Evolutionary conservation across 2,329 filamentous ascomycete genomes (phyloP).

Genomic region (Ceratocystiopsis sp.): DNA sequence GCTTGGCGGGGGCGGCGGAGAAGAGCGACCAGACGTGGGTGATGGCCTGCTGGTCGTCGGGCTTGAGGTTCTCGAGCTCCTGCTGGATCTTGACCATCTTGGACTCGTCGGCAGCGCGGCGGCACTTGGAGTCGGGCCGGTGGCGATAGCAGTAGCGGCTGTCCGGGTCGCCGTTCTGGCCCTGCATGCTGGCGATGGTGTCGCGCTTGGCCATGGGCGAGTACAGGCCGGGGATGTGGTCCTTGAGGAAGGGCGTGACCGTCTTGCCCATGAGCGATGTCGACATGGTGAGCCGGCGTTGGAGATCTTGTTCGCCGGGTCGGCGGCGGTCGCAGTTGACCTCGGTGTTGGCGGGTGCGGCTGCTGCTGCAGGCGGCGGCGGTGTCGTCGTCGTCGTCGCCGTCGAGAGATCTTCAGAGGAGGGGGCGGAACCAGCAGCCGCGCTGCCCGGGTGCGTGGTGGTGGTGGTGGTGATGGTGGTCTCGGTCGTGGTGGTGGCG

Average conservation of each 20-base stretch:
- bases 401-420: too few relatives aligned
- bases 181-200: constrained; percentile 21
- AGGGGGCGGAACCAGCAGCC: too few relatives aligned
- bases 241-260: constrained; percentile 73
- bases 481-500: not conserved
- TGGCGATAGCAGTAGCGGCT: constrained; percentile 95
- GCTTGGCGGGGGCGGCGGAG: constrained; percentile 83
- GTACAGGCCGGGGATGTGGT: constrained; percentile 81
- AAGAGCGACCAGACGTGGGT: constrained; percentile 97
- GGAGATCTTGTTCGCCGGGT: constrained; percentile 30
- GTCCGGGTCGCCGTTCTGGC: constrained; percentile 40
- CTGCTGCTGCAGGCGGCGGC: not conserved
- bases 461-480: not conserved
- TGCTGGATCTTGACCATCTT: constrained; percentile 91
- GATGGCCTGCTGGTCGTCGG: constrained; percentile 83
- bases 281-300: constrained; percentile 38
- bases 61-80: constrained; percentile 68
- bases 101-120: constrained; percentile 79
- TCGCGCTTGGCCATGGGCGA: constrained; percentile 53
- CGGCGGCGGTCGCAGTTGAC: constrained; percentile 34
- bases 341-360: constrained; percentile 11
- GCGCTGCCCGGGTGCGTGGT: not conserved
- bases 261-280: constrained; percentile 57
- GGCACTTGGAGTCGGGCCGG: constrained; percentile 82
- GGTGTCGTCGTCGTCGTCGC: too few relatives aligned